Percentiles rank a stretch among this genome's conserved stretches.
Conservation (phyloP, 2,329 filamentous ascomycete species). For the Phialocephala subalpina region DNA sequence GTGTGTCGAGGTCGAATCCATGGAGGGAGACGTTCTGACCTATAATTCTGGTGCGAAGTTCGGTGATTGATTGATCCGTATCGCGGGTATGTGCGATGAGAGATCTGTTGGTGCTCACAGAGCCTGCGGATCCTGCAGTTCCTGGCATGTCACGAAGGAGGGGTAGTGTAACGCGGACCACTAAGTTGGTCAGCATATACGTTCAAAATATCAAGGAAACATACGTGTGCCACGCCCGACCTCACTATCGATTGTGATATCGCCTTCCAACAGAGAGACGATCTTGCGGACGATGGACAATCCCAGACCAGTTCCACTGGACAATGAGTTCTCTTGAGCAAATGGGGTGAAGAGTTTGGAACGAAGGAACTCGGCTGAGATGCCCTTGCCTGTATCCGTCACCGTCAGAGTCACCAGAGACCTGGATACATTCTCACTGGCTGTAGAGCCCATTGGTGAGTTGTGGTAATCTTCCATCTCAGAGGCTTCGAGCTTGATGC, state of each 20-base stretch:
- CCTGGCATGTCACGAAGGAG: conserved; percentile 41
- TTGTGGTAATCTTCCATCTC: conserved; percentile 40
- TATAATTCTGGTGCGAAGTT: conserved; percentile 32
- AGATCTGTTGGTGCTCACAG: conserved; percentile 32
- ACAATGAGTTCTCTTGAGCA: conserved; percentile 68
- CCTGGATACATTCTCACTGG: conserved; percentile 33
- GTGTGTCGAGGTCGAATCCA: conserved; percentile 38
- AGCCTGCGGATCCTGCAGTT: conserved; percentile 25
- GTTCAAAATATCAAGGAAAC: conserved; percentile 12
- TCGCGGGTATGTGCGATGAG: conserved; percentile 32
- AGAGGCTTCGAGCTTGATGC: conserved; percentile 44
- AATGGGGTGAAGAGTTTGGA: conserved; percentile 70
- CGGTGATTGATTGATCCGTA: conserved; percentile 36
- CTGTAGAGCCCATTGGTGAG: conserved; percentile 15
- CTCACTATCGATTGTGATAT: conserved; percentile 64
- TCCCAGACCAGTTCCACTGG: conserved; percentile 69
- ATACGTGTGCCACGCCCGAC: conserved; percentile 63
- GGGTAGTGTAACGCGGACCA: conserved; percentile 43
- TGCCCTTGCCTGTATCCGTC: conserved; percentile 76
- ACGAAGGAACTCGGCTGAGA: conserved; percentile 68
- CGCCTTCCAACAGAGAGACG: conserved; percentile 66
- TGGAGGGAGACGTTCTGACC: conserved; percentile 39
- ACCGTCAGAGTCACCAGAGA: conserved; percentile 68
- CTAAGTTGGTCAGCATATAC: conserved; percentile 32
- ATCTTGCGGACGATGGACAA: conserved; percentile 71